These are phyloP conservation scores for Aciculosporium take DNA, from an alignment of 2,329 filamentous ascomycete species.

Conservation along the genomic window DNA sequence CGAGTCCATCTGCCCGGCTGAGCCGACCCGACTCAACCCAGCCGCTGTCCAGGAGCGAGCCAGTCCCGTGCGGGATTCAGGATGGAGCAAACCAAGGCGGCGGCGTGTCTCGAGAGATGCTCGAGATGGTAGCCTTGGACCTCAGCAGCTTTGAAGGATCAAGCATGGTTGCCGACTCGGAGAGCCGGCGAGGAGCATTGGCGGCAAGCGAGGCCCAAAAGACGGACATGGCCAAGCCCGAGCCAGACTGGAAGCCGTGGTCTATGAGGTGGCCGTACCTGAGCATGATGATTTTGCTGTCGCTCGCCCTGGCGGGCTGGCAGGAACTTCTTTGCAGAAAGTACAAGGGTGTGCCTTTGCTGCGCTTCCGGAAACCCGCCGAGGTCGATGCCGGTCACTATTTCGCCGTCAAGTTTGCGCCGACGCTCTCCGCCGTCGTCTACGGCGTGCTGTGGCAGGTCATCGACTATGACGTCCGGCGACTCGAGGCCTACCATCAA, in stretches of 20 bases:
- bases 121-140: conserved; percentile 31
- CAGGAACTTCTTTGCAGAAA: conserved; percentile 42
- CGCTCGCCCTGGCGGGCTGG: conserved; percentile 33
- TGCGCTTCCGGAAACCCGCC: conserved; percentile 34
- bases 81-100: conserved; percentile 45
- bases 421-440: conserved; percentile 44
- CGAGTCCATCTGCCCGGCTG: conserved; percentile 28
- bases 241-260: conserved; percentile 53
- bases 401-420: conserved; percentile 49
- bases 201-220: conserved; percentile 20
- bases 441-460: conserved; percentile 54
- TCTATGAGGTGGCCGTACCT: conserved; percentile 51
- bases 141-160: conserved; percentile 37
- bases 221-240: conserved; percentile 43
- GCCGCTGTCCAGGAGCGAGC: conserved; percentile 20
- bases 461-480: conserved; percentile 50
- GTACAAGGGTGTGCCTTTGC: conserved; percentile 29
- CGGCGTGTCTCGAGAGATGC: conserved; percentile 44
- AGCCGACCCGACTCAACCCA: conserved; percentile 12
- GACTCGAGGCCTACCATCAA: conserved; percentile 54
- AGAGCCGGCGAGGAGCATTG: conserved; percentile 24
- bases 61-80: conserved; percentile 37
- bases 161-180: conserved; percentile 13
- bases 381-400: conserved; percentile 39
- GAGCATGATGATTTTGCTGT: conserved; percentile 36